phyloP scores from a whole-genome alignment of 129 eudicot species.

The Flaveria ramosissima region DNA sequence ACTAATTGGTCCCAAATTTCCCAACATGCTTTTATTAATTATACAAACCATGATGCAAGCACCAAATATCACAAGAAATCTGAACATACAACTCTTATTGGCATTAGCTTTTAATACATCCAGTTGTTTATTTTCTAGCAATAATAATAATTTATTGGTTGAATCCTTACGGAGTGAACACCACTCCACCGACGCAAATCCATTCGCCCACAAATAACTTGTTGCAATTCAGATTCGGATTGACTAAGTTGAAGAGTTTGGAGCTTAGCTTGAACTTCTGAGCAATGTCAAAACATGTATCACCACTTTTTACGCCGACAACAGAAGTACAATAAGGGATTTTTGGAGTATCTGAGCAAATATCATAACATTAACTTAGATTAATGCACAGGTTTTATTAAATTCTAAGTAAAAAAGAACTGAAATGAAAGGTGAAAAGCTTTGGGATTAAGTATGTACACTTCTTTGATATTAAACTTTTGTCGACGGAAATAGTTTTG shows the following conservation, averaged over 20 bases:
- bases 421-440: too few species aligned
- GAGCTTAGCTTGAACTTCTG: conserved; percentile 31
- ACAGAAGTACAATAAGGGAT: conserved; percentile 28
- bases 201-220: too few species aligned
- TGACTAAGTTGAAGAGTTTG: conserved; percentile 31
- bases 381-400: too few species aligned
- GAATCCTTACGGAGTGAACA: background rate
- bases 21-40: background rate
- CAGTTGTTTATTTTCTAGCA: too few species aligned
- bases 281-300: conserved; percentile 48
- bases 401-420: too few species aligned
- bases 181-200: conserved; percentile 40
- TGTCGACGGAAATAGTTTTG: background rate
- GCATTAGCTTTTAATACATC: background rate
- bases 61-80: background rate
- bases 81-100: background rate
- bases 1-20: too few species aligned
- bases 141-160: too few species aligned
- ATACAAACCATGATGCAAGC: background rate
- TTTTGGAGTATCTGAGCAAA: background rate
- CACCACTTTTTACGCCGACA: conserved; percentile 45
- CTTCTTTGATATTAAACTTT: background rate
- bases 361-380: background rate
- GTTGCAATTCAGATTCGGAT: conserved; percentile 22
- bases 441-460: background rate